These are phyloP conservation scores for Rhizomucor pusillus DNA, from an alignment of 371 early-diverging fungal genomes.

Conservation along the genomic window DNA sequence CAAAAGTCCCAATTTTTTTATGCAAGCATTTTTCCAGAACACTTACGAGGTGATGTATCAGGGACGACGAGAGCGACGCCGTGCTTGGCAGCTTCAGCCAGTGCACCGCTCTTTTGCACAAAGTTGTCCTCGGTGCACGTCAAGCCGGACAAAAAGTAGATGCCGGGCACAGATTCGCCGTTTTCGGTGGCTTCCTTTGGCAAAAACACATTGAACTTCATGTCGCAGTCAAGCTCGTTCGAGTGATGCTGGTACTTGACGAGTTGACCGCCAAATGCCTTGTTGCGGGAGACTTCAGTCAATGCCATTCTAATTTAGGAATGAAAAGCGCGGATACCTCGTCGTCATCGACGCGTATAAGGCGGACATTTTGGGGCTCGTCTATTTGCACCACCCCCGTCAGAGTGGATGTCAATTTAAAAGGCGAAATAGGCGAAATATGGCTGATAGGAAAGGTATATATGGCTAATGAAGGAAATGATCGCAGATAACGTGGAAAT, in stretches of 20 bases:
- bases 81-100: constrained; percentile 61
- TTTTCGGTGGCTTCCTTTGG: constrained; percentile 49
- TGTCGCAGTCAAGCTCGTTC: constrained; percentile 57
- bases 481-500: too few species aligned
- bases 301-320: constrained; percentile 7
- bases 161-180: constrained; percentile 54
- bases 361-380: too few species aligned
- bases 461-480: too few species aligned
- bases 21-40: too few species aligned
- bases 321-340: too few species aligned
- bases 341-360: too few species aligned
- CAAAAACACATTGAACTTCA: constrained; percentile 78
- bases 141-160: constrained; percentile 72
- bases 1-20: not conserved
- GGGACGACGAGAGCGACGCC: constrained; percentile 78
- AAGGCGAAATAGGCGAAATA: too few species aligned
- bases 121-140: constrained; percentile 88
- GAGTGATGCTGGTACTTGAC: constrained; percentile 75
- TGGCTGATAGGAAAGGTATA: too few species aligned
- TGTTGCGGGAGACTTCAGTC: constrained; percentile 32
- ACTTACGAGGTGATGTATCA: constrained; percentile 84
- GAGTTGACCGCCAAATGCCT: constrained; percentile 67
- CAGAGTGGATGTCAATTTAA: too few species aligned
- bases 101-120: constrained; percentile 80
- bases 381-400: too few species aligned